Evolutionary conservation across 148 eudicot genomes (phyloP), one percentile per base, ranked within the genome.

Genomic region (Fallopia convolvulus): DNA sequence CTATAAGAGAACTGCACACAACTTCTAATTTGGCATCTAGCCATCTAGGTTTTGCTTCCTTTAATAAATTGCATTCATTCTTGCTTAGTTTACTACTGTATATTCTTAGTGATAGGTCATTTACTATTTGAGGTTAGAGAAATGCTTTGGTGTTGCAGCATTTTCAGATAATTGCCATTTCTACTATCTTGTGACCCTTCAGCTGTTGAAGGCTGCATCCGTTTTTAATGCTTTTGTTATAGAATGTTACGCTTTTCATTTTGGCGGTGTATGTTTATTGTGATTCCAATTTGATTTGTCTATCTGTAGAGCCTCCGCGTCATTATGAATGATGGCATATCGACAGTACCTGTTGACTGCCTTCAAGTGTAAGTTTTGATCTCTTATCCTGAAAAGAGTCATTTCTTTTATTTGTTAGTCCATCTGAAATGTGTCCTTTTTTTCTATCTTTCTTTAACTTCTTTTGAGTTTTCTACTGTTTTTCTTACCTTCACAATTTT

Each of bases 251-350:
- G 17, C 42, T 42, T 21, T 77, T 42, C 49, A 23, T 21, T 46
- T 80, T 21, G 18, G 75, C 50, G 56, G 55, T 70, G 58, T 77
- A 4, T 74, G 30, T 46, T 21, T 76, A 63, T 8, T 30, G 33
- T 40, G 33, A 58, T 78, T 12, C 41, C 48, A 72, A 73, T 52
- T 72, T 76, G 74, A 20, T 42, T 75, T 79, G 33, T 79, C 61
- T 83, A 78, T 70, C 80, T 86, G 82, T 84, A 94, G 99, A 86
- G 94, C 83, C 91, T 94, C 44, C 97, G 97, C 56, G 89, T 94
- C 40, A 88, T 92, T 72, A 94, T 94, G 97, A 94, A 92, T 83
- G 97, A 94, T 86, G 99, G 97, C 44, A 87, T 94, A 65, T 89
- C 97, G 48, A 82, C 90, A 66, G 83, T 94, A 49, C 99, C 97